Base-by-base conservation (phyloP, 805 yeast species). In the Hanseniaspora lachancei region DNA sequence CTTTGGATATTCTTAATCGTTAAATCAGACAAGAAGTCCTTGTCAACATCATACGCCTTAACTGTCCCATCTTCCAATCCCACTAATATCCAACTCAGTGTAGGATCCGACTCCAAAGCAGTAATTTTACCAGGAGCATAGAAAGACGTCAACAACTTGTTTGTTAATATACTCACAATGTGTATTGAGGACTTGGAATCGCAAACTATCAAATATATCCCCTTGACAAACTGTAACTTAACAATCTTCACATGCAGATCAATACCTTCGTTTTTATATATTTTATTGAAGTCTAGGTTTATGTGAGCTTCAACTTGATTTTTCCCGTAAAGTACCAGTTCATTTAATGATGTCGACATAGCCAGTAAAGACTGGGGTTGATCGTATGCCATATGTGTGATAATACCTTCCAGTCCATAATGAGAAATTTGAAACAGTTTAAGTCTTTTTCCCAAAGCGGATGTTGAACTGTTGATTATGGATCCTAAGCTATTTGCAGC, bases 321-420 rank as follows among this genome's bases (percentile, higher is more conserved):
- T 63, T 85, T 91, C 1, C 97, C 98, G 64, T 81, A 83, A 5
- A 93, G 83, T 60, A 86, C 82, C 16, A 93, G 74, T 47, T 79
- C 79, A 42, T 89, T 86, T 8, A 70, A 64, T 39, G 76, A 80
- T 0, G 96, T 88, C 2, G 89, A 83, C 0, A 88, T 71, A 0
- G 96, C 97, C 62, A 89, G 68, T 29, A 93, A 73, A 54, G 93
- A 80, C 67, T 93, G 98, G 1, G 86, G 81, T 3, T 95, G 95
- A 66, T 93, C 97, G 68, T 76, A 86, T 0, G 93, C 95, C 41
- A 81, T 65, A 0, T 86, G 80, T 38, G 79, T 70, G 9, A 86
- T 77, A 15, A 77, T 76, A 13, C 95, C 91, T 18, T 76, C 72
- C 36, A 84, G 63, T 2, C 93, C 93, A 62, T 78, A 81, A 58